Evolutionary conservation across 306 rosid species (phyloP).

Genomic region (Gastrolobium villosum): DNA sequence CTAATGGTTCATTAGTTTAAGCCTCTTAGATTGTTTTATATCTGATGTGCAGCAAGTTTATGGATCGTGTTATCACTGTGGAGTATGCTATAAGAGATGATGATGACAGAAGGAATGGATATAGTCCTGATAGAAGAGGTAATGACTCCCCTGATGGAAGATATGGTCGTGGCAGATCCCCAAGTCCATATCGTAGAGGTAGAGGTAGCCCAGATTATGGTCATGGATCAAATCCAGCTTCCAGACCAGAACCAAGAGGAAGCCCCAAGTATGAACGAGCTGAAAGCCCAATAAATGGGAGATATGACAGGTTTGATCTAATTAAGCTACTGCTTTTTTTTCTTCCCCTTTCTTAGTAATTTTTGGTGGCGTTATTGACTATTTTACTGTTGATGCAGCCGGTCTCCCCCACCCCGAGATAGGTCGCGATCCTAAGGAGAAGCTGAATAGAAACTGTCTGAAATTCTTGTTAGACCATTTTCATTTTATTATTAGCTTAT

Average conservation of each 20-base stretch:
- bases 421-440: conserved; percentile 61
- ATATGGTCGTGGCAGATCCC: conserved; percentile 77
- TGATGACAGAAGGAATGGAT: conserved; percentile 72
- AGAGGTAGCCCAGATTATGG: conserved; percentile 91
- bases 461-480: conserved; percentile 54
- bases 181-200: conserved; percentile 77
- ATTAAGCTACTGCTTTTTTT: background rate
- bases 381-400: conserved; percentile 59
- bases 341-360: background rate
- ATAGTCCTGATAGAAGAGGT: conserved; percentile 87
- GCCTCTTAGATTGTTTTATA: conserved; percentile 32
- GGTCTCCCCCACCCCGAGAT: conserved; percentile 68
- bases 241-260: conserved; percentile 73
- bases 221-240: conserved; percentile 70
- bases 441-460: conserved; percentile 45
- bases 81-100: conserved; percentile 90
- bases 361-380: conserved; percentile 24
- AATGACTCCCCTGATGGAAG: conserved; percentile 79
- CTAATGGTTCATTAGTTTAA: background rate
- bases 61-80: conserved; percentile 85
- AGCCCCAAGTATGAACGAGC: conserved; percentile 72
- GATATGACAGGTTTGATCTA: conserved; percentile 68
- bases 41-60: conserved; percentile 72
- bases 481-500: conserved; percentile 26
- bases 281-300: conserved; percentile 70